Evolutionary conservation across 495 filamentous ascomycete species (phyloP), one percentile per base, ranked within the genome.

Genomic region (Aspergillus indologenus): DNA sequence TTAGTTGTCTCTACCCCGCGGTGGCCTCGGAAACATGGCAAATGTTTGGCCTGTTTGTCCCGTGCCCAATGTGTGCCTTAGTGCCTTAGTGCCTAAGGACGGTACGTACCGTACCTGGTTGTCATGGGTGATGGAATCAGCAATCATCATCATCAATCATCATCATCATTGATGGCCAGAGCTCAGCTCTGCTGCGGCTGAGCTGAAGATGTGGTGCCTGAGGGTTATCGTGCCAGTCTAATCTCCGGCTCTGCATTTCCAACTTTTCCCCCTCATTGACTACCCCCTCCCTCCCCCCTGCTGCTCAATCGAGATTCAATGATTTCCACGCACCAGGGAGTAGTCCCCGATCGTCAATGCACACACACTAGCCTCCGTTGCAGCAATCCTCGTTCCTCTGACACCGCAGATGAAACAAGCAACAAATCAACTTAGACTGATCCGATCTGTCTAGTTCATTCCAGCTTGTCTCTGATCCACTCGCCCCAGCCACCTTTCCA

Each of bases 401-500:
- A 40, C 34, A 40, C 34, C 12, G 34, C 12, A 7, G 26, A 7
- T 31, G 24, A 51, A 31, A 18, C 48, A 31, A 31, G 22, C 17
- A 51, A 29, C 48, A 29, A n/a, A 51, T 51, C 48, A n/a, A 26
- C 23, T 57, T 46, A 45, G 52, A 18, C 54, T 44, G 21, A 46
- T 48, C 31, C 20, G 49, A 63, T 59, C 57, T 57, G 44, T 51
- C 56, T 56, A 59, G 51, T 46, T 40, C 47, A 46, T 53, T 60
- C 54, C 53, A 59, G 34, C 34, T 40, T 40, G 34, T 52, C 46
- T 45, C 34, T 40, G 57, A 53, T 55, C 52, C 53, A 48, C 29
- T 34, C 44, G 34, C 56, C 63, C 64, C 61, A 66, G 64, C 61
- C 64, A 66, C 64, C 61, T 29, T 49, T 48, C 52, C 15, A 19